phyloP scores from a whole-genome alignment of 768 basidiomycete species.

The Imleria badia region DNA sequence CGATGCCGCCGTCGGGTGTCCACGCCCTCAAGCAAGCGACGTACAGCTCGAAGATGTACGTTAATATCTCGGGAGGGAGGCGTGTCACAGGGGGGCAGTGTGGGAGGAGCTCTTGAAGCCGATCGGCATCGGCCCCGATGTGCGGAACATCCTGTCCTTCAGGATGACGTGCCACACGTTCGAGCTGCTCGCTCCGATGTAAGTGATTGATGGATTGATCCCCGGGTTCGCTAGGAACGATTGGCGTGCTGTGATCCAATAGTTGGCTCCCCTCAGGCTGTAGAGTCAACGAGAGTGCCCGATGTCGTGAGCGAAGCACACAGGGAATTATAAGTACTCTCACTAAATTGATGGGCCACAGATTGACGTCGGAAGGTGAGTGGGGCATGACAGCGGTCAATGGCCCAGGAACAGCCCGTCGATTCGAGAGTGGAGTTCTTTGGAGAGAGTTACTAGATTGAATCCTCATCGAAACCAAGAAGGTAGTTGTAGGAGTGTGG shows the following conservation, averaged over 20 bases:
- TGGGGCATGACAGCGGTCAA: neutral
- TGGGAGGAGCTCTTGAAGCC: neutral
- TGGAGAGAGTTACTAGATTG: neutral
- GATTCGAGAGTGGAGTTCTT: neutral
- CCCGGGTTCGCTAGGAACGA: neutral
- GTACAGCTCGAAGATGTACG: slow-evolving; percentile 11
- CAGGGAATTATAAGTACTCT: neutral
- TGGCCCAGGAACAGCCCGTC: neutral
- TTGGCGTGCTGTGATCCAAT: neutral
- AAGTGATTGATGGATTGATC: neutral
- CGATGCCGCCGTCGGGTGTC: neutral
- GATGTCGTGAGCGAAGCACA: neutral
- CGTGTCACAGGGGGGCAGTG: slow-evolving; percentile 2
- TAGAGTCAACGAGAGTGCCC: neutral
- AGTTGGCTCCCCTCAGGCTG: neutral
- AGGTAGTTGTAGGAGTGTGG: too few relatives aligned
- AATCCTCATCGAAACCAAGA: neutral
- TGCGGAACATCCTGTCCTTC: neutral
- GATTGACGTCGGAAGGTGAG: neutral
- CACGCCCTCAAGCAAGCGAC: neutral
- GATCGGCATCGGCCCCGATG: neutral
- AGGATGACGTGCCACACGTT: neutral
- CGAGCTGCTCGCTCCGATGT: neutral
- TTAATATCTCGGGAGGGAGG: slow-evolving; percentile 37
- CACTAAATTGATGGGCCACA: neutral